phyloP scores from a whole-genome alignment of 306 rosid genomes.

The Begonia loranthoides region DNA sequence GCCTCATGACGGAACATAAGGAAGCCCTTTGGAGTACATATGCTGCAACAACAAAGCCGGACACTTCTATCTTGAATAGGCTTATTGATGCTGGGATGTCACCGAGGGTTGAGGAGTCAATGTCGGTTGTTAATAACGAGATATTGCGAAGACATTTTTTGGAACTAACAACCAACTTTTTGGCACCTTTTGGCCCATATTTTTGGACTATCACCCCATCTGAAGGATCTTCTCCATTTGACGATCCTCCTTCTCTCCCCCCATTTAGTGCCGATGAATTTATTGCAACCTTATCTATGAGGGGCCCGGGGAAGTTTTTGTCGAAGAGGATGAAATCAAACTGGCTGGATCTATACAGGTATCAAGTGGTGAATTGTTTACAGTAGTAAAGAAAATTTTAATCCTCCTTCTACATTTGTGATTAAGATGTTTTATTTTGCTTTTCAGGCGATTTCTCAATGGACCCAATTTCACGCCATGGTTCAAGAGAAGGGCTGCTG shows the following conservation, averaged over 20 bases:
- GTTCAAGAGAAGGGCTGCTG: conserved; percentile 68
- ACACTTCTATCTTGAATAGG: conserved; percentile 77
- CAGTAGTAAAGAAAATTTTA: too few relatives aligned
- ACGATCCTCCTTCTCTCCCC: conserved; percentile 59
- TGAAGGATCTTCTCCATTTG: conserved; percentile 72
- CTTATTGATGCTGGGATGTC: conserved; percentile 84
- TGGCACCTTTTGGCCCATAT: conserved; percentile 94
- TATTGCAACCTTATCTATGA: conserved; percentile 50
- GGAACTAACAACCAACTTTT: conserved; percentile 80
- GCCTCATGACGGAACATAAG: conserved; percentile 94
- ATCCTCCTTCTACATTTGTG: background rate
- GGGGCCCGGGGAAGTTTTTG: conserved; percentile 88
- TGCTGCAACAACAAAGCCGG: conserved; percentile 74
- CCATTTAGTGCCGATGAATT: conserved; percentile 60
- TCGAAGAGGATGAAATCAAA: conserved; percentile 78
- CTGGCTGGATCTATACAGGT: conserved; percentile 90
- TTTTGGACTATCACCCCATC: conserved; percentile 57
- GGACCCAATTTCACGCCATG: conserved; percentile 85
- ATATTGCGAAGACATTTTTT: conserved; percentile 73
- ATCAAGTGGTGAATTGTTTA: conserved; percentile 2
- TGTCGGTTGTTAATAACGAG: conserved; percentile 89
- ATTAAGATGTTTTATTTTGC: conserved; percentile 12
- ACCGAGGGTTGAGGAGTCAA: conserved; percentile 77
- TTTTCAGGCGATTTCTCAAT: conserved; percentile 58
- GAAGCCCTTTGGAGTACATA: conserved; percentile 92